phyloP scores from a whole-genome alignment of 2,329 filamentous ascomycete genomes.

The Pleurostoma richardsiae region DNA sequence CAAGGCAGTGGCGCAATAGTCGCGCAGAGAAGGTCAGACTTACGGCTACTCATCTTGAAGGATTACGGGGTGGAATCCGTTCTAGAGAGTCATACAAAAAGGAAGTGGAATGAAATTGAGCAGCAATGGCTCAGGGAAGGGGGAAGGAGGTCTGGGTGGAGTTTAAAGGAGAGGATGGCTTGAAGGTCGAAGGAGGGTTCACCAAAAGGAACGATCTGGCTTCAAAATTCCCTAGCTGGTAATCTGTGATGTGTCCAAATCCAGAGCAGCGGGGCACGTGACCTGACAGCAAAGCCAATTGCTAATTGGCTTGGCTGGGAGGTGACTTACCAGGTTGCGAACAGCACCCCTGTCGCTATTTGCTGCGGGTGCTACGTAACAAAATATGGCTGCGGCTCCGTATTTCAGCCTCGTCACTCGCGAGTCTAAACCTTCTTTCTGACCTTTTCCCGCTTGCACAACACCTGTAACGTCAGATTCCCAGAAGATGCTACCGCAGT shows the following conservation, averaged over 20 bases:
- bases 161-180: conserved; percentile 14
- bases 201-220: conserved; percentile 15
- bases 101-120: conserved; percentile 23
- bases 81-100: conserved; percentile 14
- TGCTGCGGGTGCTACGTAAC: no score
- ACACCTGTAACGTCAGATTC: no score
- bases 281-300: no score
- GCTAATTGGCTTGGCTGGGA: no score
- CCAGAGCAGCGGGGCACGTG: no score
- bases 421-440: no score
- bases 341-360: no score
- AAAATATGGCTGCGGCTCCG: no score
- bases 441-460: no score
- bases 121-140: conserved; percentile 20
- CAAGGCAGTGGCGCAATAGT: not conserved
- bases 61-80: conserved; percentile 13
- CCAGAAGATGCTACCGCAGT: no score
- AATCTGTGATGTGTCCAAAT: conserved; percentile 18
- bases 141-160: conserved; percentile 13
- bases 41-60: conserved; percentile 51
- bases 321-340: no score
- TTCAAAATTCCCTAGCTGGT: conserved; percentile 12
- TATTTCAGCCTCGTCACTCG: no score
- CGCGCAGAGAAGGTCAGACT: conserved; percentile 25
- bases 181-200: conserved; percentile 8